A percentile compares a stretch with the other conserved stretches of the same genome.
Conservation (phyloP, 2,329 filamentous ascomycete genomes). For the Ambrosiella cleistominuta region DNA sequence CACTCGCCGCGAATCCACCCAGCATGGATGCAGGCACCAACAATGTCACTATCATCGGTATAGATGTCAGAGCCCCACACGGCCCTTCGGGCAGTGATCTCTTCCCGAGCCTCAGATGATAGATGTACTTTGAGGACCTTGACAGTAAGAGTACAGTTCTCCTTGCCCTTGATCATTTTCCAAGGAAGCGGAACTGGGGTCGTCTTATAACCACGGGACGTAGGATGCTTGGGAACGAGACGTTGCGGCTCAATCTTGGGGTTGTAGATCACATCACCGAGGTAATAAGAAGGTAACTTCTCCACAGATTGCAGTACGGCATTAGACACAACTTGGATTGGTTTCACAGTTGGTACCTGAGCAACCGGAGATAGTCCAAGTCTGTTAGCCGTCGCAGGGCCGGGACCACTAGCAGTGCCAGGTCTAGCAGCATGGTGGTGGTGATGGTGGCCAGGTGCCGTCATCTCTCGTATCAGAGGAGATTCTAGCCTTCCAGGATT, state of each 20-base stretch:
- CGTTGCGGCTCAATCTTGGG: slow-evolving; percentile 41
- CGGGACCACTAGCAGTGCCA: background rate
- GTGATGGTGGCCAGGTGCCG: slow-evolving; percentile 19
- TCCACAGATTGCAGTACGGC: slow-evolving; percentile 55
- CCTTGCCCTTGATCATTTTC: slow-evolving; percentile 52
- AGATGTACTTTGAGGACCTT: slow-evolving; percentile 71
- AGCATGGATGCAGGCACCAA: slow-evolving; percentile 82
- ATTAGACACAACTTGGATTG: slow-evolving; percentile 49
- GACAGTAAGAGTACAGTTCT: slow-evolving; percentile 81
- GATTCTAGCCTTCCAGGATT: background rate
- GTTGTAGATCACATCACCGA: slow-evolving; percentile 72
- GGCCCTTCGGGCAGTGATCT: slow-evolving; percentile 63
- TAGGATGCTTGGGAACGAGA: slow-evolving; percentile 24
- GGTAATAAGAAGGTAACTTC: slow-evolving; percentile 54
- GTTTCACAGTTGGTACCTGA: slow-evolving; percentile 39
- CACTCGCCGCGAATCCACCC: slow-evolving; percentile 87
- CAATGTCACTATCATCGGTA: slow-evolving; percentile 84
- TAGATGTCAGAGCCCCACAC: slow-evolving; percentile 92
- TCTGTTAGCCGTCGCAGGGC: slow-evolving; percentile 13
- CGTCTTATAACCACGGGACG: slow-evolving; percentile 29
- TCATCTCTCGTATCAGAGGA: background rate
- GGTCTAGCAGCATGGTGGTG: slow-evolving; percentile 31
- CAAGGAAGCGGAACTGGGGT: slow-evolving; percentile 58
- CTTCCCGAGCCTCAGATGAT: slow-evolving; percentile 50
- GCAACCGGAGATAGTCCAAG: slow-evolving; percentile 23